phyloP scores from a whole-genome alignment of 148 eudicot genomes.

The Arctostaphylos glauca region DNA sequence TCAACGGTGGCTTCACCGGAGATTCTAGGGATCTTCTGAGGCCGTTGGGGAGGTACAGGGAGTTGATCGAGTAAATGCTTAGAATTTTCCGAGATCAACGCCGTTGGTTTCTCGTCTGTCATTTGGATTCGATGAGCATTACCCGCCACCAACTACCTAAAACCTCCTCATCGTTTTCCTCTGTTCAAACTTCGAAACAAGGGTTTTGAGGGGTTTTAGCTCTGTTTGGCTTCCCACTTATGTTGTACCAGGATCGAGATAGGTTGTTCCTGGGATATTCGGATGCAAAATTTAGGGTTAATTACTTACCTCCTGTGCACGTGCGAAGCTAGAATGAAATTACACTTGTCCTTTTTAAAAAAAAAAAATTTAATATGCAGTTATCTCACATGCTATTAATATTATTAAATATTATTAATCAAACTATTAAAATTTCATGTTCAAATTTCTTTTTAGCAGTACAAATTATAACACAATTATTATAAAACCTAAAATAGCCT shows the following conservation, averaged over 20 bases:
- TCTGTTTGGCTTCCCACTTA: slow-evolving; percentile 2
- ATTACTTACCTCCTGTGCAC: no score
- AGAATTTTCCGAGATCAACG: slow-evolving; percentile 10
- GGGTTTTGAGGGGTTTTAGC: slow-evolving; percentile 6
- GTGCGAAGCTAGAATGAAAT: no score
- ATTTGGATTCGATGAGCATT: slow-evolving; percentile 13
- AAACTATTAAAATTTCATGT: no score
- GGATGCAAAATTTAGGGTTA: no score
- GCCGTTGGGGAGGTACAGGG: slow-evolving; percentile 43
- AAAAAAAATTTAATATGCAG: no score
- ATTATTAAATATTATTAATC: no score
- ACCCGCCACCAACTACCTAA: background rate
- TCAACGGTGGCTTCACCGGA: slow-evolving; percentile 24
- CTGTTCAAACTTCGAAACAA: background rate
- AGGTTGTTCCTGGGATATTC: background rate
- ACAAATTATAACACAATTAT: no score
- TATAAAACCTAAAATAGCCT: no score
- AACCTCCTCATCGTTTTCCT: background rate
- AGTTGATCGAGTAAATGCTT: slow-evolving; percentile 33
- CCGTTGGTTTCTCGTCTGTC: slow-evolving; percentile 19
- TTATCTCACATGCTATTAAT: no score
- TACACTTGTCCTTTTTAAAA: no score
- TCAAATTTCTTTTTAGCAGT: no score
- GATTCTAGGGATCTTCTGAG: slow-evolving; percentile 46
- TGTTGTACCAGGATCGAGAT: background rate